A percentile compares a stretch with the other conserved stretches of the same genome.
Conservation (phyloP, 495 filamentous ascomycete species). For the Hyaloscypha variabilis region DNA sequence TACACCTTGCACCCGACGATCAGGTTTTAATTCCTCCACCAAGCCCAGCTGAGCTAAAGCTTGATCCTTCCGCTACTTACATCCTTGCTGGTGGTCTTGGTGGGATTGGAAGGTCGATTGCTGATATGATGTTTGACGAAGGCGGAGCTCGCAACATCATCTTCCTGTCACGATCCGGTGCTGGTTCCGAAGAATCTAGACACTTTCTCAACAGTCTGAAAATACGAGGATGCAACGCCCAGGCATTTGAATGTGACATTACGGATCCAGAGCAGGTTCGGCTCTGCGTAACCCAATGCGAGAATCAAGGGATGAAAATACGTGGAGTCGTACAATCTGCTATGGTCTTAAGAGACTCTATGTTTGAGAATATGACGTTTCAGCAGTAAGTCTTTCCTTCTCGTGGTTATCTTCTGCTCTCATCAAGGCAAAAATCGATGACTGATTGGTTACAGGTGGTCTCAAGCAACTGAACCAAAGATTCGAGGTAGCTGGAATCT, state of each 20-base stretch:
- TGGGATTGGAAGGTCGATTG: slow-evolving; percentile 51
- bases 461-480: slow-evolving; percentile 52
- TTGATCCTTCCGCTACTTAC: slow-evolving; percentile 47
- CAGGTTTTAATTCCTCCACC: slow-evolving; percentile 13
- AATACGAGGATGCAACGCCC: slow-evolving; percentile 4
- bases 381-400: slow-evolving; percentile 30
- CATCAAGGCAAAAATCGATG: too few species aligned
- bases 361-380: slow-evolving; percentile 56
- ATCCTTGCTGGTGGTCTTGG: slow-evolving; percentile 60
- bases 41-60: slow-evolving; percentile 23
- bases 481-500: slow-evolving; percentile 58
- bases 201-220: slow-evolving; percentile 32
- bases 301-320: slow-evolving; percentile 30
- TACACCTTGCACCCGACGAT: background rate
- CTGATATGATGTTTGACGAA: slow-evolving; percentile 48
- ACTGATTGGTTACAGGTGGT: slow-evolving; percentile 30
- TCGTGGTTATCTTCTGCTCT: too few species aligned
- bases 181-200: slow-evolving; percentile 23
- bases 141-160: slow-evolving; percentile 57
- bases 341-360: slow-evolving; percentile 37
- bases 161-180: slow-evolving; percentile 58
- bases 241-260: slow-evolving; percentile 23
- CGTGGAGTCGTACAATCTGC: slow-evolving; percentile 12
- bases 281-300: background rate
- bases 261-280: slow-evolving; percentile 25